Evolutionary conservation across 176 grass and related monocot genomes (phyloP), one percentile per base, ranked within the genome.

Genomic region (Avena sativa): DNA sequence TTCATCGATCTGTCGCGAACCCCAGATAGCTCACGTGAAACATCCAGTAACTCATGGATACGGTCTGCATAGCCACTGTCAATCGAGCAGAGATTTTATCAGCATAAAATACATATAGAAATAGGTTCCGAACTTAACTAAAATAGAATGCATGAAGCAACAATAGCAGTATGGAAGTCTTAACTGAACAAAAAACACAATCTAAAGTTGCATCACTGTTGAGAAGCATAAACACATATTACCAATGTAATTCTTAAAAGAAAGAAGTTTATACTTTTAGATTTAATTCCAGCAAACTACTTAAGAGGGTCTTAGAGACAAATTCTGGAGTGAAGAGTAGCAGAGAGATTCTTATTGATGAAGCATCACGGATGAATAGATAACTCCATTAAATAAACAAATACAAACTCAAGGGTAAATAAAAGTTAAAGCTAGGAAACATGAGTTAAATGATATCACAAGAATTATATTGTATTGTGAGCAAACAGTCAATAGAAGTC

Each of bases 11-110:
- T 89, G 75, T 93, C 93, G 10, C 75, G 75, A 51, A 59, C 87
- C 46, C 82, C 85, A 80, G 93, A 92, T 79, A 98, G 83, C 36
- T 98, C 92, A 51, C 89, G 87, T n/a, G 89, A 88, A 72, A 98
- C 94, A 87, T 85, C 92, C 86, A 98, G 87, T 60, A 98, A 79
- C 80, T 98, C 97, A 86, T 88, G 89, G 90, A 98, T 98, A 76
- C 97, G 94, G 57, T 98, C 89, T 26, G 97, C 92, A 84, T 98
- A 98, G n/a, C 92, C 97, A 93, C 97, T 98, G 90, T 76, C 58
- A 65, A 76, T 21, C 5, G 5, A 83, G 28, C 28, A 3, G 57
- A 83, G 30, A 61, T 57, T 32, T 60, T 80, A 90, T 81, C 81
- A 81, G 20, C 19, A 87, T 69, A 62, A 74, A 57, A 74, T 12